A percentile compares a stretch with the other conserved stretches of the same genome.
These are phyloP conservation scores for Aureobasidium sp. DNA, from an alignment of 2,329 filamentous ascomycete genomes.

Conservation along the genomic window DNA sequence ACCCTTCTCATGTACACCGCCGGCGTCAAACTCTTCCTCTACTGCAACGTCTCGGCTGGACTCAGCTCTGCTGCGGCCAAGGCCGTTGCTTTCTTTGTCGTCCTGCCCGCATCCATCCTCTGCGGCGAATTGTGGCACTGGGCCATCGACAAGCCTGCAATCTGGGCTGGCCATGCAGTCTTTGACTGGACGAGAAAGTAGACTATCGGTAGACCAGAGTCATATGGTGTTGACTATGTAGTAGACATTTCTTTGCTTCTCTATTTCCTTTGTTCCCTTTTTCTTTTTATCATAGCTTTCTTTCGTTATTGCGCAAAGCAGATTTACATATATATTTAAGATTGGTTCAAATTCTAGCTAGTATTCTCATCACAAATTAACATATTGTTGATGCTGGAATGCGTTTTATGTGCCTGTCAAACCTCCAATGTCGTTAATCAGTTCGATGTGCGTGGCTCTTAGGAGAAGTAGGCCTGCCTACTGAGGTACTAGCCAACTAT, in stretches of 20 bases:
- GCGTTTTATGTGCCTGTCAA: too few relatives aligned
- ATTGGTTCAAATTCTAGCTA: not conserved
- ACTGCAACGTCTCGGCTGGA: constrained; percentile 18
- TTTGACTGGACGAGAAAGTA: constrained; percentile 6
- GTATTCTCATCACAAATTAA: too few relatives aligned
- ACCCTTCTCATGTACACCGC: constrained; percentile 26
- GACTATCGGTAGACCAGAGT: too few relatives aligned
- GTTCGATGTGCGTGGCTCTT: too few relatives aligned
- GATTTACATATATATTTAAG: not conserved
- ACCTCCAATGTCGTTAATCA: too few relatives aligned
- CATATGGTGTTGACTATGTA: not conserved
- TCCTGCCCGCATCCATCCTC: constrained; percentile 18
- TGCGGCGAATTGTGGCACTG: constrained; percentile 24
- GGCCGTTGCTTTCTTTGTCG: constrained; percentile 22
- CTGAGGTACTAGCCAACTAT: too few relatives aligned
- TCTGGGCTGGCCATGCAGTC: constrained; percentile 19
- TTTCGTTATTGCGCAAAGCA: not conserved
- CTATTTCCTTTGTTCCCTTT: not conserved
- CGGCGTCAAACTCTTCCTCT: constrained; percentile 26
- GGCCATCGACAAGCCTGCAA: constrained; percentile 22
- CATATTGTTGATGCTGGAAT: too few relatives aligned
- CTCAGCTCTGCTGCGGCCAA: constrained; percentile 21
- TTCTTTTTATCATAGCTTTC: not conserved
- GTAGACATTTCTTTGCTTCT: not conserved
- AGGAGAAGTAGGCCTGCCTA: too few relatives aligned